Base-by-base conservation (phyloP, 176 grass and related monocot species). In the Lolium rigidum region DNA sequence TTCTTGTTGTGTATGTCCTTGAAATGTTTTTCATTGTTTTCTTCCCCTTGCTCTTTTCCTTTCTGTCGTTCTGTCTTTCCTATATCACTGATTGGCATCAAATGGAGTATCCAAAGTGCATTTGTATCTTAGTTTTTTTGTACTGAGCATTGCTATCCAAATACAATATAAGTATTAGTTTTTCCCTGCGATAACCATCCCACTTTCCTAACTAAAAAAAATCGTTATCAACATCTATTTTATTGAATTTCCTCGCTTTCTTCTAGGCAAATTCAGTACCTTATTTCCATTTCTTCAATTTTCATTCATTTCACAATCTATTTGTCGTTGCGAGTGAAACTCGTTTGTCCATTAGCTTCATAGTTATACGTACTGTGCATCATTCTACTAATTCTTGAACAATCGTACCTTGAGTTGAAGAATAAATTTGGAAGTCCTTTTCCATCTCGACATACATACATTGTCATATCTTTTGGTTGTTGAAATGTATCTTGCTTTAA, bases 401-500 rank as follows among this genome's bases (percentile, higher is more conserved):
- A 43, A 79, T 60, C 4, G 0, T 44, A 8, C 20, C 76, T 59
- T 84, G 25, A 56, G 21, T 80, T 80, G 11, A 68, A 43, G 60
- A 70, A 81, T 75, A 2, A 81, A 85, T 70, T 64, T 70, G 57
- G 76, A 9, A 61, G 81, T 70, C 76, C 10, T 74, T 88, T 84
- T 84, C 68, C 56, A 66, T 37, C 26, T 66, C 26, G 26, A 66
- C 44, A 21, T 86, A 55, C 79, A 60, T 69, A 74, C 65, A 83
- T 38, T 54, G 66, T 70, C 70, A 48, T 61, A 60, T 91, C 54
- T 69, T 41, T 86, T 84, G 76, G 79, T 86, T 77, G 79, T 90
- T 91, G 44, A 82, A 67, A 63, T 87, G 76, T 76, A 87, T 89
- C 64, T 60, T 82, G 28, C 82, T 87, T 81, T 82, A 65, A 87